Evolutionary conservation across 495 filamentous ascomycete genomes (phyloP).

Genomic region (Terfezia boudieri): DNA sequence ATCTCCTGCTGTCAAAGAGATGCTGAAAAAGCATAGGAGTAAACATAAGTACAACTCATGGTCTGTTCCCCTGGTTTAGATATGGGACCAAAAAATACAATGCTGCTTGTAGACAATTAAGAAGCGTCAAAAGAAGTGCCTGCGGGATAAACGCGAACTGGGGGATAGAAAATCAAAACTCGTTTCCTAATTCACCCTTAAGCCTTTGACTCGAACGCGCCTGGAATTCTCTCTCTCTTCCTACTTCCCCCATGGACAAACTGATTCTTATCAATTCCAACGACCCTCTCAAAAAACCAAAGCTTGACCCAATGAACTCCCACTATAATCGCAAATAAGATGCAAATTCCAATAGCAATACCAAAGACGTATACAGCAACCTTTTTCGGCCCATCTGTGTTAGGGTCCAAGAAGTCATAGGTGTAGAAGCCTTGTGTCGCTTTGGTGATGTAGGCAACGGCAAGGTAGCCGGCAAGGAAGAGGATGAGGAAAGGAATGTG

Average conservation of each 20-base stretch:
- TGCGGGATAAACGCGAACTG: too few species aligned
- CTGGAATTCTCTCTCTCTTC: not conserved
- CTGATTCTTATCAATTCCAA: not conserved
- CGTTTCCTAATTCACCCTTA: too few species aligned
- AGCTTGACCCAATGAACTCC: not conserved
- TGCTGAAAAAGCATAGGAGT: too few species aligned
- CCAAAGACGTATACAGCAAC: conserved; percentile 38
- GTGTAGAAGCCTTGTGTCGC: conserved; percentile 49
- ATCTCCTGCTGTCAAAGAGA: too few species aligned
- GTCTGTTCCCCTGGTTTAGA: too few species aligned
- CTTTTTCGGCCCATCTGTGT: conserved; percentile 17
- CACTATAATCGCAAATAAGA: not conserved
- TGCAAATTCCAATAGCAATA: conserved; percentile 21
- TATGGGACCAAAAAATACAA: too few species aligned
- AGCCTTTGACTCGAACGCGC: too few species aligned
- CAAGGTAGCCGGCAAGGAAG: conserved; percentile 46
- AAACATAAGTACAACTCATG: too few species aligned
- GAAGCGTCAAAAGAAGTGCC: too few species aligned
- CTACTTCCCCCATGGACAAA: not conserved
- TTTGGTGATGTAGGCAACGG: conserved; percentile 49
- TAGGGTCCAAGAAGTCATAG: conserved; percentile 48
- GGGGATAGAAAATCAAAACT: too few species aligned
- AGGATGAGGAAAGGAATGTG: conserved; percentile 36
- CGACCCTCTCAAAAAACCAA: not conserved
- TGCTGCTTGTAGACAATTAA: too few species aligned